Evolutionary conservation across 192 early-diverging fungal species (phyloP), one percentile per base, ranked within the genome.

Genomic region (Podila horticola): DNA sequence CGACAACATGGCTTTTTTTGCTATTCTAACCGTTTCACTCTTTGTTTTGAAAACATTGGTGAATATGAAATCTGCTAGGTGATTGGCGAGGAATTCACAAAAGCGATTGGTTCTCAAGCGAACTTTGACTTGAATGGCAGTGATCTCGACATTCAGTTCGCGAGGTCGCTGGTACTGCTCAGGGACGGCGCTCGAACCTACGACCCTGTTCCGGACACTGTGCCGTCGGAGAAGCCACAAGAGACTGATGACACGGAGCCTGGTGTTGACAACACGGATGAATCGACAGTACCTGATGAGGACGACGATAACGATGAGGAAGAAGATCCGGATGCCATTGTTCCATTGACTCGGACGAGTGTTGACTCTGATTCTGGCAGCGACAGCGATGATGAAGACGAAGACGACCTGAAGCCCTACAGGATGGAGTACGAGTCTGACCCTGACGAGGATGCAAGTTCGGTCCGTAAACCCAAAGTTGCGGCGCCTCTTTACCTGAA

Each of bases 341-440:
- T 55, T 6, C 52, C 52, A 22, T 26, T n/a, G 20, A 55, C 52
- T 2, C 52, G 52, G 24, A 55, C 52, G n/a, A 55, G 4, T 20
- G 52, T 55, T 6, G 19, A 26, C 66, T 51, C 13, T 55, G 51
- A 26, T n/a, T 55, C 52, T 22, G n/a, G 26, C 7, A 24, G 24
- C 2, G 64, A 66, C 22, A 58, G 64, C 6, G 34, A 63, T 3
- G 52, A 52, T 20, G 31, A 52, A 7, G 51, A 62, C 4, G 69
- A 71, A 15, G 69, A 79, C 12, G 71, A 81, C 31, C 34, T 81
- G 6, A 63, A 60, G 28, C 77, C 77, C 4, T 81, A 81, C 49
- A 66, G 36, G 12, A 81, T 81, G 71, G 77, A 81, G 36, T 38
- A 73, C 8, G 76, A 79, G 45, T 81, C 77, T 9, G 77, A 81